phyloP scores from a whole-genome alignment of 768 basidiomycete genomes.

The Rhizopogon roseolus region DNA sequence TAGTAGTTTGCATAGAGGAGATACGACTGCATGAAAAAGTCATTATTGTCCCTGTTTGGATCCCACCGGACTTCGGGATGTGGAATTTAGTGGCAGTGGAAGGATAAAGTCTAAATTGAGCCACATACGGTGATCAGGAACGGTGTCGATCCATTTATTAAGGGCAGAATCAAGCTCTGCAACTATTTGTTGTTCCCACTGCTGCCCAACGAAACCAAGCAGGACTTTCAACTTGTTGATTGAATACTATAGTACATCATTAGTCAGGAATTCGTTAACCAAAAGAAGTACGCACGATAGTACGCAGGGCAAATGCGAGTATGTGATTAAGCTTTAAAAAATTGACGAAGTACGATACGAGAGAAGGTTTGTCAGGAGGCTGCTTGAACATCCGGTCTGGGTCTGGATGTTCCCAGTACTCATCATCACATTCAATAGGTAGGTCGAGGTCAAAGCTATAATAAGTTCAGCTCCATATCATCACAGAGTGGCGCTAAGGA shows the following conservation, averaged over 20 bases:
- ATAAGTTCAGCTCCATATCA: not conserved
- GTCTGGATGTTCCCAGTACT: slow-evolving; percentile 55
- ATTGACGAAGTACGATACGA: slow-evolving; percentile 47
- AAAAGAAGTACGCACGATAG: slow-evolving; percentile 40
- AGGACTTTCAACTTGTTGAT: slow-evolving; percentile 59
- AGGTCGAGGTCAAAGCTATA: slow-evolving; percentile 55
- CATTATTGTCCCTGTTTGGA: slow-evolving; percentile 31
- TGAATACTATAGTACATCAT: slow-evolving; percentile 48
- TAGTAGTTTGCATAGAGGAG: slow-evolving; percentile 50
- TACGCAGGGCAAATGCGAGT: slow-evolving; percentile 54
- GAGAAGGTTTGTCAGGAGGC: slow-evolving; percentile 54
- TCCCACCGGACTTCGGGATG: slow-evolving; percentile 38
- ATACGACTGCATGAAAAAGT: slow-evolving; percentile 47
- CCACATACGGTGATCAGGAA: slow-evolving; percentile 43
- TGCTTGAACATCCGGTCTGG: slow-evolving; percentile 53
- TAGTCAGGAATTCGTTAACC: not conserved
- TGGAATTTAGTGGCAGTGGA: not conserved
- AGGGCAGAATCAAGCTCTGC: slow-evolving; percentile 71
- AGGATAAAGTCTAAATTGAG: slow-evolving; percentile 3
- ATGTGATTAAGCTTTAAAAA: slow-evolving; percentile 59
- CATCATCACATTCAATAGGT: slow-evolving; percentile 65
- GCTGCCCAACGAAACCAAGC: slow-evolving; percentile 41
- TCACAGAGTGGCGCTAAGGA: not conserved
- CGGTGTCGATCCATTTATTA: slow-evolving; percentile 72
- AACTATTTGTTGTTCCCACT: slow-evolving; percentile 64